Conservation (phyloP, 1,139 yeast genomes). For the Geotrichum phurueaensis region DNA sequence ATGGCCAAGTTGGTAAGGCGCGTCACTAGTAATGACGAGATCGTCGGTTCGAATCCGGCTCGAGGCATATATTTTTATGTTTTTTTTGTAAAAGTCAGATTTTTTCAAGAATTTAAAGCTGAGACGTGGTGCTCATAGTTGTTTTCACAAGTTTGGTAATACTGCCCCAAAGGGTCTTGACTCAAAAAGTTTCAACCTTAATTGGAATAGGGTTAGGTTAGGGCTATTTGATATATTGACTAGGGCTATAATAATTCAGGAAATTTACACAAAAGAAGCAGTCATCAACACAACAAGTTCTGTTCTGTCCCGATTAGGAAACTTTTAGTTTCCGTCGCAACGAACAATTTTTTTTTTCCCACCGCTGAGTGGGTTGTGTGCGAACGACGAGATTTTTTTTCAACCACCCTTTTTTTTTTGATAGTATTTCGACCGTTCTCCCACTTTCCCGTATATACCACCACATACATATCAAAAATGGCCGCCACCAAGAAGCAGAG, state of each 20-base stretch:
- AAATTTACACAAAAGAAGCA: not conserved
- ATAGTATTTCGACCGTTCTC: constrained; percentile 9
- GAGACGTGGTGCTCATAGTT: no score
- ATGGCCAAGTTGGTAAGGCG: constrained; percentile 91
- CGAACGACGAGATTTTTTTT: not conserved
- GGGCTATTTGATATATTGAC: not conserved
- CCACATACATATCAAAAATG: constrained; percentile 26
- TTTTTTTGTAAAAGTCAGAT: no score
- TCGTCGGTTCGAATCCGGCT: constrained; percentile 84
- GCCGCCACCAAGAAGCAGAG: constrained; percentile 43
- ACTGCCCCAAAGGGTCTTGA: no score
- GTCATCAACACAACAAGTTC: not conserved
- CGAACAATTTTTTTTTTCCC: not conserved
- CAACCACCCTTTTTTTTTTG: not conserved
- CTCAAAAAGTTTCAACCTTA: no score
- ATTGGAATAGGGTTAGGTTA: not conserved
- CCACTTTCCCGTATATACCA: constrained; percentile 7
- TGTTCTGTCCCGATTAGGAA: not conserved
- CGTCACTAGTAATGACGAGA: constrained; percentile 89
- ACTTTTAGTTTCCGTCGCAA: not conserved
- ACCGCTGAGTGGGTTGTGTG: not conserved
- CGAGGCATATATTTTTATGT: constrained; percentile 48
- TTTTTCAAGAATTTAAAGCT: no score
- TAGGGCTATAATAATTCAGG: not conserved
- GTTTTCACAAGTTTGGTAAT: no score